Conservation (phyloP, 2,329 filamentous ascomycete genomes). For the Alternaria postmessia region DNA sequence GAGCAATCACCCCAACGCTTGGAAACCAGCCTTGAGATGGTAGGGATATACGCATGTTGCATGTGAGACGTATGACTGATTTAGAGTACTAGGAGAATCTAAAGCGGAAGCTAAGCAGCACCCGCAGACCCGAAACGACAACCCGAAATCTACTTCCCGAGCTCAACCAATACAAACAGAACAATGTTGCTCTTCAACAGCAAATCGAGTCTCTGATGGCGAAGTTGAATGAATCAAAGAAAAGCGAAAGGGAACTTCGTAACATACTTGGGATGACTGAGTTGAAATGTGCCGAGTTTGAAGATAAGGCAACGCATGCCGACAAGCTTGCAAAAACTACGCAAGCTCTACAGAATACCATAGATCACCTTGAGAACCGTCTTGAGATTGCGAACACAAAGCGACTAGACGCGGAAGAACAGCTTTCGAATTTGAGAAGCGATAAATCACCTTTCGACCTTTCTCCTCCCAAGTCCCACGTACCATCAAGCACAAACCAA, state of each 20-base stretch:
- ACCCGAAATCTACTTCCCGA: slow-evolving; percentile 48
- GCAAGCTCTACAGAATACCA: slow-evolving; percentile 47
- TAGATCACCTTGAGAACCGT: slow-evolving; percentile 50
- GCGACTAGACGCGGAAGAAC: slow-evolving; percentile 52
- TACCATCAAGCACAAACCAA: slow-evolving; percentile 1
- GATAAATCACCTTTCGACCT: slow-evolving; percentile 41
- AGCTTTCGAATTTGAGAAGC: slow-evolving; percentile 42
- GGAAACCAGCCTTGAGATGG: slow-evolving; percentile 42
- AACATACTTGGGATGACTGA: slow-evolving; percentile 44
- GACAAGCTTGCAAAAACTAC: slow-evolving; percentile 36
- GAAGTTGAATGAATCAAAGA: slow-evolving; percentile 51
- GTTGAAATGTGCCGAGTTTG: slow-evolving; percentile 38
- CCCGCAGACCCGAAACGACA: slow-evolving; percentile 43
- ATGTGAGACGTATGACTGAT: background rate
- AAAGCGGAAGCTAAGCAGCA: slow-evolving; percentile 49
- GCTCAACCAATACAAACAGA: slow-evolving; percentile 50
- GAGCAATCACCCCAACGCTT: slow-evolving; percentile 31
- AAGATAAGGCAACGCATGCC: slow-evolving; percentile 38
- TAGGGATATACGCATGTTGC: background rate
- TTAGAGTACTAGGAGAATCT: slow-evolving; percentile 35
- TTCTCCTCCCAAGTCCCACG: slow-evolving; percentile 14
- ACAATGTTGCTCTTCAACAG: slow-evolving; percentile 45
- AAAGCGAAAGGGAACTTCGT: slow-evolving; percentile 42
- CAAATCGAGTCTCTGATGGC: slow-evolving; percentile 52
- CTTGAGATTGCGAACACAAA: slow-evolving; percentile 53